Evolutionary conservation across 495 filamentous ascomycete species (phyloP).

Genomic region (Penicillium pancosmium): DNA sequence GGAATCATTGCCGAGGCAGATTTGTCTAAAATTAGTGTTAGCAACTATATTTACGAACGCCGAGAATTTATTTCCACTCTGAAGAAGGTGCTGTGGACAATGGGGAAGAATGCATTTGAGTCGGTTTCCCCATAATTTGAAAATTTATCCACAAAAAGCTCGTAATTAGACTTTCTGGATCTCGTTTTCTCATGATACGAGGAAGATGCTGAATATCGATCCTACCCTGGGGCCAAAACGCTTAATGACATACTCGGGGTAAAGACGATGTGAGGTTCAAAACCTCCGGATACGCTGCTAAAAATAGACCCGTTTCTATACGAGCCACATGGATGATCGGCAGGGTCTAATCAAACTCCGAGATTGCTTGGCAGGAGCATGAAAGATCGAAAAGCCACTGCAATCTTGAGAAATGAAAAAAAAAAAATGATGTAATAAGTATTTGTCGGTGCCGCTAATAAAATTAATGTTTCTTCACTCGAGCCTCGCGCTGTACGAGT

Average conservation of each 20-base stretch:
- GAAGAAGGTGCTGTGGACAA: not conserved
- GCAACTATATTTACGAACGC: conserved; percentile 1
- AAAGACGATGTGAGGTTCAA: conserved; percentile 12
- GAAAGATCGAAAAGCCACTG: conserved; percentile 7
- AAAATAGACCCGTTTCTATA: conserved; percentile 17
- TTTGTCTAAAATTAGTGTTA: conserved; percentile 12
- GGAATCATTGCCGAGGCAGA: not conserved
- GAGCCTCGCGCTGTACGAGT: conserved; percentile 2
- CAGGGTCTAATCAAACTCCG: conserved; percentile 15
- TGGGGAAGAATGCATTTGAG: not conserved
- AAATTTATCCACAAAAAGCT: conserved; percentile 6
- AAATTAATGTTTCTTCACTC: not conserved
- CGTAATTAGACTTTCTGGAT: conserved; percentile 6
- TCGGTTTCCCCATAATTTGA: not conserved
- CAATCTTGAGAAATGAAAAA: not conserved
- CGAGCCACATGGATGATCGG: conserved; percentile 11
- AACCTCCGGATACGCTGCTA: conserved; percentile 4
- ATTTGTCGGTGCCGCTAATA: not conserved
- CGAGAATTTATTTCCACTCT: not conserved
- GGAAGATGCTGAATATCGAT: conserved; percentile 10
- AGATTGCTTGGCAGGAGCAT: conserved; percentile 15
- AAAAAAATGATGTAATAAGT: conserved; percentile 7
- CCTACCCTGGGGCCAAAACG: conserved; percentile 14
- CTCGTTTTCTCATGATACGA: conserved; percentile 13
- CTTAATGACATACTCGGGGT: not conserved